Evolutionary conservation across 2,329 filamentous ascomycete genomes (phyloP).

Genomic region (Paecilomyces dactylethromorphus): DNA sequence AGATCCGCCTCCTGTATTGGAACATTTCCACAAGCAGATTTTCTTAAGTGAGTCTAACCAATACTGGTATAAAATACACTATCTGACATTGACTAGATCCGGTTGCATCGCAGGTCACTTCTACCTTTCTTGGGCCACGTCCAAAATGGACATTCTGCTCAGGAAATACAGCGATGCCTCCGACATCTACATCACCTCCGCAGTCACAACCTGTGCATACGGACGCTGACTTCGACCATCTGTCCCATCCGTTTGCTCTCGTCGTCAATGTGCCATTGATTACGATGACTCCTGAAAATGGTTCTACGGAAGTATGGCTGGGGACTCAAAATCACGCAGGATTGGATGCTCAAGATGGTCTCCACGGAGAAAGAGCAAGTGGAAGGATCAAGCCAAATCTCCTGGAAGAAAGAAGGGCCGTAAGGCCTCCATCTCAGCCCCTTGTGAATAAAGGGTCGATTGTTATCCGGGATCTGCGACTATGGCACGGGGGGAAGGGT

Average conservation of each 20-base stretch:
- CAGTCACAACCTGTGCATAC: conserved; percentile 49
- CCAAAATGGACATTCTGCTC: conserved; percentile 55
- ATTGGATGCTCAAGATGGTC: conserved; percentile 40
- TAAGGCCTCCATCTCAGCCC: conserved; percentile 45
- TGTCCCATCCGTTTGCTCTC: conserved; percentile 47
- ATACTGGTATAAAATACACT: not conserved
- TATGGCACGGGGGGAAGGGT: conserved; percentile 61
- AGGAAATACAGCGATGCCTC: conserved; percentile 52
- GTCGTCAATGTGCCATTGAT: conserved; percentile 50
- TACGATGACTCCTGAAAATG: conserved; percentile 45
- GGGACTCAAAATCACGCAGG: conserved; percentile 40
- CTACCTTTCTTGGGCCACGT: conserved; percentile 47
- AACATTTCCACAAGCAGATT: conserved; percentile 44
- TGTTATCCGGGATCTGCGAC: conserved; percentile 52
- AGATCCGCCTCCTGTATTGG: conserved; percentile 45
- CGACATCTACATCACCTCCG: conserved; percentile 27
- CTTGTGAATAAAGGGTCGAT: conserved; percentile 49
- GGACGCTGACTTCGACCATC: conserved; percentile 54
- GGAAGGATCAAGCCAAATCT: conserved; percentile 37
- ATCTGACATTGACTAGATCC: not conserved
- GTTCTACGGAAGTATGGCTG: conserved; percentile 53
- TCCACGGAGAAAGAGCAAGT: conserved; percentile 48
- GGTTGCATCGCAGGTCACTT: conserved; percentile 19
- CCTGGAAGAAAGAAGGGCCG: conserved; percentile 30
- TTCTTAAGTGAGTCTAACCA: conserved; percentile 42